These are phyloP conservation scores for Pezicula rhizophila DNA, from an alignment of 2,329 filamentous ascomycete genomes.

Conservation along the genomic window DNA sequence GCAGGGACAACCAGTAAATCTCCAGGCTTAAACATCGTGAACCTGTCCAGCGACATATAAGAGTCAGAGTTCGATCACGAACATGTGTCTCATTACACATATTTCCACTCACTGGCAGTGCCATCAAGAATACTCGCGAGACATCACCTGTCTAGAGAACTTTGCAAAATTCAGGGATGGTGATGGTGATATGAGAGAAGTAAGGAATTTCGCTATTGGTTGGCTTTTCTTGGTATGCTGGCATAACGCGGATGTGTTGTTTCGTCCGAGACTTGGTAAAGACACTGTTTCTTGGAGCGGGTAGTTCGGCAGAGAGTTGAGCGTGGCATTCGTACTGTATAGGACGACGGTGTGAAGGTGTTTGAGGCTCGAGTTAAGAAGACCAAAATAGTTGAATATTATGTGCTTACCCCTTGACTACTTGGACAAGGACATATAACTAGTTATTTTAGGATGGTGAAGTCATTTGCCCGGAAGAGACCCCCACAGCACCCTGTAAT, in stretches of 20 bases:
- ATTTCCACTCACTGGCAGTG: conserved; percentile 55
- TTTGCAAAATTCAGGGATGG: conserved; percentile 52
- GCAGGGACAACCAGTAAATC: conserved; percentile 53
- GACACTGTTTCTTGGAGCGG: too few species aligned
- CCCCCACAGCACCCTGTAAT: too few species aligned
- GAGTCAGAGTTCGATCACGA: conserved; percentile 59
- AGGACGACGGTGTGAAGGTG: too few species aligned
- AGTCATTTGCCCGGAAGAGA: neutral
- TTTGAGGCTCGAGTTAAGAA: too few species aligned
- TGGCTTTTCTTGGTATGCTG: conserved; percentile 24
- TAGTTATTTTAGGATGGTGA: too few species aligned
- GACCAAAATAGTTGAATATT: too few species aligned
- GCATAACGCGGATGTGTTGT: too few species aligned
- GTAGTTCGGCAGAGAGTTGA: too few species aligned
- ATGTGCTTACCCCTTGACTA: too few species aligned
- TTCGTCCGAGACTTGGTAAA: too few species aligned
- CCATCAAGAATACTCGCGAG: conserved; percentile 59
- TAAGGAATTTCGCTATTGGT: conserved; percentile 53
- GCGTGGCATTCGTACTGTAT: too few species aligned
- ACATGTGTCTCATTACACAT: conserved; percentile 64
- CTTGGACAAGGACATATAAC: too few species aligned
- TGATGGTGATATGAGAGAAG: conserved; percentile 49
- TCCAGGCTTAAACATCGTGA: conserved; percentile 30
- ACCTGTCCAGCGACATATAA: conserved; percentile 50
- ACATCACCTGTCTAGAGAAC: conserved; percentile 59